Base-by-base conservation (phyloP, 2,329 filamentous ascomycete genomes). In the Hypoxylon sp. region DNA sequence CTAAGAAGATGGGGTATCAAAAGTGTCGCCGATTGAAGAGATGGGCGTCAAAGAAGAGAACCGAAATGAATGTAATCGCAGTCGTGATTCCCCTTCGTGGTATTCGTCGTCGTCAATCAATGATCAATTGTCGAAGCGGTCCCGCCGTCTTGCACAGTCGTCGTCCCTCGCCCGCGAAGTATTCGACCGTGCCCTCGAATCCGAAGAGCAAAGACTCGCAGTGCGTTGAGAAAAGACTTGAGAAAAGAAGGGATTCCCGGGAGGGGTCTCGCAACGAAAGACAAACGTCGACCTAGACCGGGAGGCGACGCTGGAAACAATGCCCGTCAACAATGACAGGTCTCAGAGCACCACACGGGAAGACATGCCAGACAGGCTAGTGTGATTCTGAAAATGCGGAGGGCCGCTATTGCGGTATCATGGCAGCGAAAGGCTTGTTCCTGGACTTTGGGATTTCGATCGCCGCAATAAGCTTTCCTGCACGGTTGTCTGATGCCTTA, bases 151-250 rank as follows among this genome's bases (percentile, higher is more conserved):
- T 77, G 77, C 81, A 82, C 82, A 79, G 80, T 84, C 81, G 82
- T 81, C 79, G 51, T 64, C 79, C 71, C 80, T 84, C 83, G 82
- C 84, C 84, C 75, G 84, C 83, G 83, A 85, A 84, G 81, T 75
- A 74, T 75, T 79, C 81, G 82, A 84, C 80, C 78, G 77, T 79
- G 80, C 77, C 74, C 70, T 74, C 64, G 70, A 73, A 64, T 54
- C 61, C 63, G 56, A 62, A 70, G 65, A 74, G 69, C 62, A 69
- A 61, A 49, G 69, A 60, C 66, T 66, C 56, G 70, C 56, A 64
- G 49, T 40, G 58, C 42, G 64, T 61, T 50, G 30, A 68, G 44
- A 61, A 62, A 63, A 58, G 46, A 59, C 20, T 58, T 48, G 49
- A 35, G 59, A 68, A 65, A 64, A 66, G 46, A 64, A 61, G 63